Percentiles rank a stretch among this genome's conserved stretches.
Evolutionary conservation across 2,329 filamentous ascomycete genomes (phyloP).

Genomic region (Aspergillus costaricaensis): DNA sequence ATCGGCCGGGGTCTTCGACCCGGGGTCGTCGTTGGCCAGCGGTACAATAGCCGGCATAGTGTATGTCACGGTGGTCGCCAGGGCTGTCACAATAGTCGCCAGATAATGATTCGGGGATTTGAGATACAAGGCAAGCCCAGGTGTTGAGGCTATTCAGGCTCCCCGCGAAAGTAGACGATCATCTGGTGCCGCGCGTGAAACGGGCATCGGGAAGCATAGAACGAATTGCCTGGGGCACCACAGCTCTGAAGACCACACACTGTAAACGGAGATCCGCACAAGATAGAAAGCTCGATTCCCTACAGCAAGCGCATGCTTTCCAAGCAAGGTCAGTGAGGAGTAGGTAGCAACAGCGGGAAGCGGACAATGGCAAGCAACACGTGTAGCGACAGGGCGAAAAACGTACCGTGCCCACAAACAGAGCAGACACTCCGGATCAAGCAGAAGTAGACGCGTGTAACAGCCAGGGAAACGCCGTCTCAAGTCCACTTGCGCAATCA

Average conservation of each 20-base stretch:
- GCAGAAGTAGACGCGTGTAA: conserved; percentile 29
- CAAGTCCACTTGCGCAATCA: conserved; percentile 29
- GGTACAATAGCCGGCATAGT: conserved; percentile 46
- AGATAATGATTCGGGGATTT: conserved; percentile 2
- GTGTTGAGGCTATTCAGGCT: conserved; percentile 31
- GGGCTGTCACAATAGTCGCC: conserved; percentile 27
- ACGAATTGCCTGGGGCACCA: conserved; percentile 18
- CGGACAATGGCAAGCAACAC: conserved; percentile 29
- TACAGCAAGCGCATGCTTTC: conserved; percentile 14
- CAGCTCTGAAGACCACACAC: conserved; percentile 12
- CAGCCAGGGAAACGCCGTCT: conserved; percentile 21
- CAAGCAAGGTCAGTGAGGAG: conserved; percentile 22
- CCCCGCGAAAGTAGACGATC: conserved; percentile 29
- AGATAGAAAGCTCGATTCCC: background rate
- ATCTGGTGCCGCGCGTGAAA: conserved; percentile 28
- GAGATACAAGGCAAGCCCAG: conserved; percentile 22
- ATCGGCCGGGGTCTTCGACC: conserved; percentile 35
- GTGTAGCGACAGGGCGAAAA: conserved; percentile 21
- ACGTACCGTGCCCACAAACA: conserved; percentile 18
- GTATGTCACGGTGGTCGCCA: conserved; percentile 42
- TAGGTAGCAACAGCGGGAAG: conserved; percentile 19
- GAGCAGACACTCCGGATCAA: conserved; percentile 11
- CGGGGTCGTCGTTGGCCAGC: conserved; percentile 40
- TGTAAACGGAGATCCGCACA: background rate
- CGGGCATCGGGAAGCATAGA: conserved; percentile 28